Base-by-base conservation (phyloP, 495 filamentous ascomycete genomes). In the Astrocystis sublimbata region DNA sequence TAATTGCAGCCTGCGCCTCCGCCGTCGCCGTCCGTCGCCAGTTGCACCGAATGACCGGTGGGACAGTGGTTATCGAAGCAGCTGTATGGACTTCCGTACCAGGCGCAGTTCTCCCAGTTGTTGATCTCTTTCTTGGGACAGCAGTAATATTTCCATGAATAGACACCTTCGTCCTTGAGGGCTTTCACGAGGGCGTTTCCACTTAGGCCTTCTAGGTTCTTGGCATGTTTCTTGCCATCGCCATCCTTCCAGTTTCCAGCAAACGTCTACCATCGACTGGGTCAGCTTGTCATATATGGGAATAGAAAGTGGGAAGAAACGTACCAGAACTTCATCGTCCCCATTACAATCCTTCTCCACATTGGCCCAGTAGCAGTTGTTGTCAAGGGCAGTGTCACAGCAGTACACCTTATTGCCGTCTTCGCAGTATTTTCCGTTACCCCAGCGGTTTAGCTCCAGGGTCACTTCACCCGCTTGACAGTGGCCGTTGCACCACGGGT, bases 61-160 rank as follows among this genome's bases (percentile, higher is more conserved):
- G 21, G 19, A 51, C 51, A 55, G 13, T 55, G 51, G 36, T 55
- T 41, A 55, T 73, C 70, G 26, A 66, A 65, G 45, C 71, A 73
- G 30, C 0, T 41, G 4, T 58, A 62, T 2, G 38, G 6, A 28
- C 69, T 41, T 0, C 66, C 61, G 1, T 67, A 33, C 45, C 68
- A 69, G 6, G 31, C 33, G 40, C 68, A 71, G 21, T 55, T 49
- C n/a, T 62, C 0, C 52, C 60, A 57, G 21, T 47, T 56, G 7
- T 47, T 21, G 0, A 46, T 19, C 5, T 67, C 21, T 1, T 65
- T 36, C 12, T 55, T 56, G 49, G 65, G 58, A 43, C 66, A 71
- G 57, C 68, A 68, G 41, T 61, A 64, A 3, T 10, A 9, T 13
- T 50, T 40, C 24, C 17, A 0, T 2, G 35, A n/a, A 13, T 21